Percentiles rank a stretch among this genome's conserved stretches.
Evolutionary conservation across 2,329 filamentous ascomycete genomes (phyloP).

Genomic region (Fusarium falciforme): DNA sequence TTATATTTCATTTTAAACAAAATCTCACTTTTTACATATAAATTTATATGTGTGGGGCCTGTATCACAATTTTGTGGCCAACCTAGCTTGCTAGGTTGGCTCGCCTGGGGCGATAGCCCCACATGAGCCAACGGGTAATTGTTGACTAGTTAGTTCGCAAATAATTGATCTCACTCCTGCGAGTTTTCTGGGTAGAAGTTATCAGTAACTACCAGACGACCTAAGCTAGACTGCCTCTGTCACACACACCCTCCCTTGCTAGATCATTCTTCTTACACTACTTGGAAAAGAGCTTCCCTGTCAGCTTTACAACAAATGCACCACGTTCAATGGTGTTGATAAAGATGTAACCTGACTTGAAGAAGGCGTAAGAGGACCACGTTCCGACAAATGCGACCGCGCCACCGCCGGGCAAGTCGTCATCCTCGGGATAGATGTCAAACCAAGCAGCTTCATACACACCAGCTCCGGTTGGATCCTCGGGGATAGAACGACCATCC

Average conservation of each 20-base stretch:
- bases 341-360: slow-evolving; percentile 61
- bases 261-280: background rate
- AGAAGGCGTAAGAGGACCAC: slow-evolving; percentile 62
- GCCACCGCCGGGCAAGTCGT: slow-evolving; percentile 52
- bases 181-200: background rate
- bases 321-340: slow-evolving; percentile 65
- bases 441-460: slow-evolving; percentile 63
- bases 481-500: slow-evolving; percentile 50
- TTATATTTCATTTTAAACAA: too few relatives aligned
- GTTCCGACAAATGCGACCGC: slow-evolving; percentile 55
- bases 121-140: too few relatives aligned
- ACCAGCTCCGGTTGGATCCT: slow-evolving; percentile 57
- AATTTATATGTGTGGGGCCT: too few relatives aligned
- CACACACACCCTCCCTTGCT: background rate
- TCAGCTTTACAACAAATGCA: slow-evolving; percentile 58
- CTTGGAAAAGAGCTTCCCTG: slow-evolving; percentile 25
- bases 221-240: background rate
- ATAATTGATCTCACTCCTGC: background rate
- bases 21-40: too few relatives aligned
- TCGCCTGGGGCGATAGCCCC: too few relatives aligned
- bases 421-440: slow-evolving; percentile 64
- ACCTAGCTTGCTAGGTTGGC: too few relatives aligned
- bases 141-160: background rate
- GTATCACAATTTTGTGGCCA: too few relatives aligned
- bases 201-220: background rate